Conservation (phyloP, 139 green algal species). For the Coelastrella sp. region DNA sequence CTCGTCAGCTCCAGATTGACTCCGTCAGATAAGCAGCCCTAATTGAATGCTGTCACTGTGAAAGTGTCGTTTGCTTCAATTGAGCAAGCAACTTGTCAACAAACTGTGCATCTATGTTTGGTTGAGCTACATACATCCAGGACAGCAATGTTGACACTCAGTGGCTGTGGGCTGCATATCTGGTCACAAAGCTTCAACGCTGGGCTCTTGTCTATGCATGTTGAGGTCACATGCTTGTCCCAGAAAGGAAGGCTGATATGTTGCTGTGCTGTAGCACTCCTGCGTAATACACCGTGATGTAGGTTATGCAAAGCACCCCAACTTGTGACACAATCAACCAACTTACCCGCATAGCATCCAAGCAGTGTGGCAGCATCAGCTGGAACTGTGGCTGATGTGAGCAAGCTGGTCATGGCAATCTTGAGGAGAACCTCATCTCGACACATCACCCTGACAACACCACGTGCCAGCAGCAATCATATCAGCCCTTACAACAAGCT, state of each 20-base stretch:
- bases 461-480: not conserved
- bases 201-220: no score
- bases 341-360: slow-evolving; percentile 24
- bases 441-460: slow-evolving; percentile 22
- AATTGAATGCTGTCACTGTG: no score
- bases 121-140: slow-evolving; percentile 3
- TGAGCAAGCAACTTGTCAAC: not conserved
- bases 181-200: not conserved
- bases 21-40: no score
- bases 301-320: not conserved
- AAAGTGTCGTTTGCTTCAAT: not conserved
- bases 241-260: no score
- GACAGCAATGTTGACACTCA: not conserved
- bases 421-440: slow-evolving; percentile 29
- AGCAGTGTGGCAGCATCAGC: slow-evolving; percentile 4
- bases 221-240: no score
- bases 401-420: not conserved
- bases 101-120: not conserved
- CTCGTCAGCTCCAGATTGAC: no score
- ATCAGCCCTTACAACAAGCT: not conserved
- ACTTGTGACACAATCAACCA: not conserved
- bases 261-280: not conserved
- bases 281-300: not conserved
- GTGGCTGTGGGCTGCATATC: not conserved
- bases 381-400: not conserved